Evolutionary conservation across 805 yeast species (phyloP), one percentile per base, ranked within the genome.

Genomic region (Komagataella pseudopastoris): DNA sequence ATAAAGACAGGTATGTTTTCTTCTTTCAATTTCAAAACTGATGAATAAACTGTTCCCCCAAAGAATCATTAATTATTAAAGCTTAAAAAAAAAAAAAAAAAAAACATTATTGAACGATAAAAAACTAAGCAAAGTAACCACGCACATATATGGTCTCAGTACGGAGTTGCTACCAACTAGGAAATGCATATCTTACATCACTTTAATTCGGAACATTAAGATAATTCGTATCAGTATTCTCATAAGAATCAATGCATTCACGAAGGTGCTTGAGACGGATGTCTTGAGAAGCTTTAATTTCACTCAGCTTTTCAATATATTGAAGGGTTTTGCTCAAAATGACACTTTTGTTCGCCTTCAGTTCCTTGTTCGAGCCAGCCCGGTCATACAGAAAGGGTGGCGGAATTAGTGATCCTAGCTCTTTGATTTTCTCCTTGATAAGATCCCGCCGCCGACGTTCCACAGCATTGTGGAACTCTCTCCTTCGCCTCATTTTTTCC

Each of bases 381-480:
- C 51, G 36, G 23, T 74, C 74, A 49, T 76, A 72, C 22, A 85
- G 64, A 54, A 86, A 63, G 2, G 85, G 72, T 1, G 88, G 91
- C 1, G 97, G 97, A 1, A 90, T 85, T 49, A 90, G 71, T 22
- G 76, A 67, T 1, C 95, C 91, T 59, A 90, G 70, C 58, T 88
- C 96, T 62, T 85, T 84, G 55, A 90, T 89, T 59, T 87, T 81
- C 60, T 86, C 95, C 63, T 90, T 89, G 60, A 90, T 90, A 58
- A 88, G 72, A 64, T 91, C 98, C 55, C 98, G 75, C 61, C 98
- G 76, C 58, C 96, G 75, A 59, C 96, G 76, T 65, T 90, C 98
- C 4, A 90, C 97, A 1, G 96, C 96, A 62, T 90, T 90, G 65
- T 90, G 98, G 55, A 88, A 83, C 62, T 89, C 96, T 54, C 96